phyloP scores from a whole-genome alignment of 2,329 filamentous ascomycete species.

The Cladosporium sp. region DNA sequence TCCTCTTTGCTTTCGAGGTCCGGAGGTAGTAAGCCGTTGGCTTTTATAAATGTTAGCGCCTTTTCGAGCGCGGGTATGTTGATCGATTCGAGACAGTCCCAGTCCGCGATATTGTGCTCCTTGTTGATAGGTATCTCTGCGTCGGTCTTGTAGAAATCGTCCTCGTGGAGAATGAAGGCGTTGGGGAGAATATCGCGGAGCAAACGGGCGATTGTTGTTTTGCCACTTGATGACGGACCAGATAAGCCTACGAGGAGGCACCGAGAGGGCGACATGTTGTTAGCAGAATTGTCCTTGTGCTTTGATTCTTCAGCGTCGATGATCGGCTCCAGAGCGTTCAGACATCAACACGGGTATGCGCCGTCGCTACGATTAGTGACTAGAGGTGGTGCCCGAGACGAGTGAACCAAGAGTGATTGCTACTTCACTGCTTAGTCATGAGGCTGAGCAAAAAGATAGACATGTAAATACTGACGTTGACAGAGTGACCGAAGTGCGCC shows the following conservation, averaged over 20 bases:
- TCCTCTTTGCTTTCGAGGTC: constrained; percentile 55
- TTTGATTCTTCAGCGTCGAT: neutral
- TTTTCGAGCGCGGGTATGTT: constrained; percentile 64
- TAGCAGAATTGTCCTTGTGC: neutral
- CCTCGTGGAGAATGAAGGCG: constrained; percentile 83
- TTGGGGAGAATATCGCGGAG: constrained; percentile 71
- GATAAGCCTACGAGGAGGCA: constrained; percentile 68
- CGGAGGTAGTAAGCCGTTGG: constrained; percentile 59
- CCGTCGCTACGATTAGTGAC: no score
- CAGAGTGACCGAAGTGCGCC: neutral
- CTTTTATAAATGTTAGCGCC: constrained; percentile 66
- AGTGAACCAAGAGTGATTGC: no score
- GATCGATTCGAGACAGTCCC: constrained; percentile 83
- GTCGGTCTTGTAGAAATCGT: constrained; percentile 91
- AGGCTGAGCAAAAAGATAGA: no score
- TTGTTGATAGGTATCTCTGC: constrained; percentile 52
- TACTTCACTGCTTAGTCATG: no score
- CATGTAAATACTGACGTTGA: no score
- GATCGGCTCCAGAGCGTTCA: no score
- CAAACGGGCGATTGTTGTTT: constrained; percentile 85
- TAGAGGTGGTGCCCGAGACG: no score
- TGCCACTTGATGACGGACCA: constrained; percentile 87
- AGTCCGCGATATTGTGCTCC: constrained; percentile 64
- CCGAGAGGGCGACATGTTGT: neutral
- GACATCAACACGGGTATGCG: neutral